Conservation (phyloP, 495 filamentous ascomycete species). For the Xylaria flabelliformis region DNA sequence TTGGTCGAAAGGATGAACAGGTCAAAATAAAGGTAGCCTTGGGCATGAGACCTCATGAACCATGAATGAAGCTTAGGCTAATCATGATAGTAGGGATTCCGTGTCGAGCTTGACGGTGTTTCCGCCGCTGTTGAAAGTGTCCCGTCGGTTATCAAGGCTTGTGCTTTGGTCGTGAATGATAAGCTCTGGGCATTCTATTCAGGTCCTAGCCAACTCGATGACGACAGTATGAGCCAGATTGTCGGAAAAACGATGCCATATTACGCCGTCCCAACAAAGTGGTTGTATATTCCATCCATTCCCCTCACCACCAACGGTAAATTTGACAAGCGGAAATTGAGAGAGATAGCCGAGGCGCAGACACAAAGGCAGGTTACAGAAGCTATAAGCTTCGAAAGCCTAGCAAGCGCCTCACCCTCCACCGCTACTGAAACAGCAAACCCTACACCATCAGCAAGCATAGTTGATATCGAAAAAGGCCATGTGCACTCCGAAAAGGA, state of each 20-base stretch:
- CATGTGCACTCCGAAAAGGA: neutral
- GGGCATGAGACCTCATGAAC: neutral
- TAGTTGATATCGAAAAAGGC: slow-evolving; percentile 26
- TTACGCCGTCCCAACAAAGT: slow-evolving; percentile 43
- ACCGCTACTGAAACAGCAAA: neutral
- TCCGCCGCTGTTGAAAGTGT: slow-evolving; percentile 40
- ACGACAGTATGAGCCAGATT: slow-evolving; percentile 25
- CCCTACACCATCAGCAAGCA: slow-evolving; percentile 8
- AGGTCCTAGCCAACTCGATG: slow-evolving; percentile 23
- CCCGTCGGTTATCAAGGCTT: slow-evolving; percentile 41
- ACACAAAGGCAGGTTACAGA: slow-evolving; percentile 12
- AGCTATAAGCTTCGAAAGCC: slow-evolving; percentile 11
- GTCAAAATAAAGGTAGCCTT: slow-evolving; percentile 44
- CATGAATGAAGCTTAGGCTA: slow-evolving; percentile 16
- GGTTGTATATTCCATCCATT: slow-evolving; percentile 35
- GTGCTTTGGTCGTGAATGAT: slow-evolving; percentile 41
- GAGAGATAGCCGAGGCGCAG: slow-evolving; percentile 25
- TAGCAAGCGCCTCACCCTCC: slow-evolving; percentile 13
- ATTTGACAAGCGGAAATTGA: slow-evolving; percentile 44
- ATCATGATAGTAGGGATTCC: slow-evolving; percentile 36
- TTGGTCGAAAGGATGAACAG: slow-evolving; percentile 47
- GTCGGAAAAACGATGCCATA: slow-evolving; percentile 40
- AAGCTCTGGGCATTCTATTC: slow-evolving; percentile 46
- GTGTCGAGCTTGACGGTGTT: slow-evolving; percentile 50
- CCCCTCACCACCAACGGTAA: slow-evolving; percentile 49